Evolutionary conservation across 2,329 filamentous ascomycete species (phyloP).

Genomic region (Chrysoporthe cubensis): DNA sequence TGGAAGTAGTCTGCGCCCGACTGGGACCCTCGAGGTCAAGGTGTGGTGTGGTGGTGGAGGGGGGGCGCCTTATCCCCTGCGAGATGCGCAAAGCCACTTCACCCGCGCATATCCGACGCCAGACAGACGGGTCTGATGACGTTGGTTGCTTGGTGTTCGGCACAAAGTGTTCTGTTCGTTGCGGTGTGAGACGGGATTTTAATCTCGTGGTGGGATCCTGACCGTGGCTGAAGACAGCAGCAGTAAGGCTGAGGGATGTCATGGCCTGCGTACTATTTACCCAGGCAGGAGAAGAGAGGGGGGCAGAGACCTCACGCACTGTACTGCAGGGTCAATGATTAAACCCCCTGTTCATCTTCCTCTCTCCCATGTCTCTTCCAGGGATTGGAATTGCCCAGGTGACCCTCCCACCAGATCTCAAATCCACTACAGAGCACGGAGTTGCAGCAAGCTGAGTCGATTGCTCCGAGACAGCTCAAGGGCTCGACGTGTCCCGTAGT

Average conservation of each 20-base stretch:
- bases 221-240: not conserved
- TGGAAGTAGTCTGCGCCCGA: not conserved
- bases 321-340: not conserved
- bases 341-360: not conserved
- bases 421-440: not conserved
- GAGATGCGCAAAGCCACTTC: not conserved
- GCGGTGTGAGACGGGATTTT: constrained; percentile 7
- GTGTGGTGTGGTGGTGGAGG: not conserved
- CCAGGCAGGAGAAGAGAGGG: not conserved
- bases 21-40: too few species aligned
- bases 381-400: too few species aligned
- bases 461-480: not conserved
- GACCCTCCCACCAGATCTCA: too few species aligned
- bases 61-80: not conserved
- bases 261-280: not conserved
- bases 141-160: constrained; percentile 1
- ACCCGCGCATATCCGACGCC: not conserved
- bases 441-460: not conserved
- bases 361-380: not conserved
- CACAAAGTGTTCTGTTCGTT: not conserved
- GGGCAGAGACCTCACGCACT: too few species aligned
- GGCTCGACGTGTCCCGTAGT: not conserved
- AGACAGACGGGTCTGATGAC: not conserved
- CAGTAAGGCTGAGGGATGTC: not conserved
- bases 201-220: not conserved